phyloP scores from a whole-genome alignment of 73 alveolate species.

The Blepharisma stoltei region DNA sequence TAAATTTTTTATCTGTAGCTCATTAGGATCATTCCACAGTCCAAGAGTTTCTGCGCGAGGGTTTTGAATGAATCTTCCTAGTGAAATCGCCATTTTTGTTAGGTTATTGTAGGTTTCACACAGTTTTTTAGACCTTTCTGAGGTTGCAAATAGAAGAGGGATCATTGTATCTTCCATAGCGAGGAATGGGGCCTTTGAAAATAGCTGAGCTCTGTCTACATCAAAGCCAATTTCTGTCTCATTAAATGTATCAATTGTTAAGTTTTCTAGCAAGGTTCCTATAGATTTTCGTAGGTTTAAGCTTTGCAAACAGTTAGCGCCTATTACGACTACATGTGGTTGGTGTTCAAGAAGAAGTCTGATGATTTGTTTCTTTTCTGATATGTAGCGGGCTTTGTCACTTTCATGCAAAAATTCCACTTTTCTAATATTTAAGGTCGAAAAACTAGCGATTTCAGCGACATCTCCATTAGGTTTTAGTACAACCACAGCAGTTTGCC shows the following conservation, averaged over 20 bases:
- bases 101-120: not conserved
- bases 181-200: not conserved
- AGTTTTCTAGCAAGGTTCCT: not conserved
- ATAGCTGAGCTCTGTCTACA: not conserved
- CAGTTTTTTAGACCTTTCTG: slow-evolving; percentile 16
- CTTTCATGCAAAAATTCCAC: not conserved
- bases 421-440: slow-evolving; percentile 6
- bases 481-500: slow-evolving; percentile 9
- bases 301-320: slow-evolving; percentile 20
- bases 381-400: not conserved
- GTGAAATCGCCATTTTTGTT: slow-evolving; percentile 8
- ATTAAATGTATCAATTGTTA: not conserved
- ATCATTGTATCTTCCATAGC: not conserved
- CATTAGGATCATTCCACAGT: slow-evolving; percentile 20
- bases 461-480: slow-evolving; percentile 13
- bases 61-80: slow-evolving; percentile 22
- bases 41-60: slow-evolving; percentile 31
- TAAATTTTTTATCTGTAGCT: not conserved
- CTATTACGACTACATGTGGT: slow-evolving; percentile 23
- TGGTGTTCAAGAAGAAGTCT: slow-evolving; percentile 9
- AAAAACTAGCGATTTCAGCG: not conserved
- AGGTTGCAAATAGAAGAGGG: slow-evolving; percentile 22
- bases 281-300: not conserved
- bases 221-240: not conserved
- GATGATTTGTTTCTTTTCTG: not conserved